Conservation (phyloP, 768 basidiomycete species). For the Lactarius vividus region DNA sequence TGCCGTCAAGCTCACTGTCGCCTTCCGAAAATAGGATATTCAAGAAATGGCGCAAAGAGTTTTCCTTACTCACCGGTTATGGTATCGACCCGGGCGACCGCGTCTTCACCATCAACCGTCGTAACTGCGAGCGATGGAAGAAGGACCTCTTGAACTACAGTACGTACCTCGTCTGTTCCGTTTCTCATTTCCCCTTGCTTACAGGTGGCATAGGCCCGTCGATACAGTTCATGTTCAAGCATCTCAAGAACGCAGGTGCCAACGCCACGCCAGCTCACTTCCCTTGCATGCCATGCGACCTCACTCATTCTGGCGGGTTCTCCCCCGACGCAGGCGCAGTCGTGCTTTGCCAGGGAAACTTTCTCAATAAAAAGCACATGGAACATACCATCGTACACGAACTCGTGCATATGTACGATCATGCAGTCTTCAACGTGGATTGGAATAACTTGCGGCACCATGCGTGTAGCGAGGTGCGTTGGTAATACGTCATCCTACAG, state of each 20-base stretch:
- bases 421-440: slow-evolving; percentile 90
- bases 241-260: slow-evolving; percentile 74
- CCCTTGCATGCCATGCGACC: slow-evolving; percentile 81
- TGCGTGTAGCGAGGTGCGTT: slow-evolving; percentile 91
- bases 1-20: slow-evolving; percentile 1
- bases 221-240: slow-evolving; percentile 89
- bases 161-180: slow-evolving; percentile 33
- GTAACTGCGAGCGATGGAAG: slow-evolving; percentile 53
- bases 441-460: slow-evolving; percentile 91
- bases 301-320: slow-evolving; percentile 76
- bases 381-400: slow-evolving; percentile 94
- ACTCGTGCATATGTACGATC: slow-evolving; percentile 93
- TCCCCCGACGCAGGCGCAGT: slow-evolving; percentile 73
- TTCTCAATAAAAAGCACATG: slow-evolving; percentile 81
- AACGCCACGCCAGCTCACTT: slow-evolving; percentile 70
- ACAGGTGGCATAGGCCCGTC: slow-evolving; percentile 59
- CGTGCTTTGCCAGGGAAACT: slow-evolving; percentile 81
- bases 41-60: slow-evolving; percentile 50
- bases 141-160: slow-evolving; percentile 46
- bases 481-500: neutral
- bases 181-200: neutral
- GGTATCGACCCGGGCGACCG: slow-evolving; percentile 48
- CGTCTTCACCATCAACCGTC: slow-evolving; percentile 37
- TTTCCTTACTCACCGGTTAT: slow-evolving; percentile 49
- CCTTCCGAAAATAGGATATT: slow-evolving; percentile 37